Evolutionary conservation across 306 rosid genomes (phyloP), one percentile per base, ranked within the genome.

Genomic region (Abrus pulchellus): DNA sequence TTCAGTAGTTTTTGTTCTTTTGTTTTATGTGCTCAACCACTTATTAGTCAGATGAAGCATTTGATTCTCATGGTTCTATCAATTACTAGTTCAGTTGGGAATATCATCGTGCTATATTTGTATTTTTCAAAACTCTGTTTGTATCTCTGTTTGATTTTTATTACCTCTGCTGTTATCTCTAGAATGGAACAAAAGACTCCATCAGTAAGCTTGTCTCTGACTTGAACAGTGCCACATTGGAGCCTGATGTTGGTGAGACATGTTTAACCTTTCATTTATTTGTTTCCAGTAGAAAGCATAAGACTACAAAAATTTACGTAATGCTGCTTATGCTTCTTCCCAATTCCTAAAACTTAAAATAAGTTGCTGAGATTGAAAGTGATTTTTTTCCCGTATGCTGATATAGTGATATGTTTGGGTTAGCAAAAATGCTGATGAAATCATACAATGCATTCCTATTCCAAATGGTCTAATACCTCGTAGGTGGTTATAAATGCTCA

Each of bases 141-240:
- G 9, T 44, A 41, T 52, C 66, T 74, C 14, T 57, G 27, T 49
- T 8, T 86, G 68, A 72, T 27, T 45, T 59, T 40, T 14, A 20
- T 52, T 66, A 36, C 47, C 8, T 53, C 47, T 66, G 12, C 53
- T 75, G 38, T 67, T 34, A 54, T 53, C 54, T 87, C 40, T 83
- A 96, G 99, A 96, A 93, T 56, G 98, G 99, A 65, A 93, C 97
- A 62, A 96, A 92, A 83, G 98, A 96, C 72, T 90, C 97, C 34
- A 90, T 93, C 92, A 83, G 86, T 72, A 96, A 96, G 97, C 99
- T 96, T 72, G 82, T 96, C 63, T 49, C 97, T 30, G 99, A 96
- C 88, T 88, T 96, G 92, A 96, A 96, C 88, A 81, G 72, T 63
- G 88, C 88, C 12, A 92, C 88, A 64, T 86, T 96, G 92, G 99